Base-by-base conservation (phyloP, 1,284 basidiomycete species). In the Cryptococcus sp. region DNA sequence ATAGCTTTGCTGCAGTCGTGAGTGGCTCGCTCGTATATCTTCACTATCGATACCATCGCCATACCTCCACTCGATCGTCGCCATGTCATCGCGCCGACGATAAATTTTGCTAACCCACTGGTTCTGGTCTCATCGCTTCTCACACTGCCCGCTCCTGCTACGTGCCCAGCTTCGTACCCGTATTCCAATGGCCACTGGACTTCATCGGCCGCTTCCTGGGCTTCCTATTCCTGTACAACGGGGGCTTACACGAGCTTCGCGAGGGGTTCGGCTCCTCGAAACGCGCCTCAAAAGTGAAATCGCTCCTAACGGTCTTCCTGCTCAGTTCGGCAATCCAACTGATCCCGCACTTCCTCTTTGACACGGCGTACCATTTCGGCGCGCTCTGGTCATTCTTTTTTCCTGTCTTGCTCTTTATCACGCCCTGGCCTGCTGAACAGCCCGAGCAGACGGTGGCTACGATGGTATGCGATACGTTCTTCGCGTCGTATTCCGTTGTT, bases 381-480 rank as follows among this genome's bases (percentile, higher is more conserved):
- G 69, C 72, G 4, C 50, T 74, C 44, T 74, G 71, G 71, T 50
- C 51, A 8, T 72, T 74, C 57, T 59, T 68, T 47, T 39, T 73
- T 10, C 72, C 72, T 11, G 65, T 67, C 3, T 22, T 70, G 13
- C 44, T 74, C 31, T 69, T 71, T 38, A 59, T 67, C 13, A 67
- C 63, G 5, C 64, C 64, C 0, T 58, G 56, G 46, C 13, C 7
- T 35, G 66, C 64, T n/a, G 52, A 66, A 5, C 19, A 50, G 19
- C 54, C 66, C 3, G 67, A 69, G 16, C 58, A 67, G 49, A 70
- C 72, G 8, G 25, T 74, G 13, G 72, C 68, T 2, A 50, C 55
- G 1, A 57, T 66, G 48, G 61, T 74, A 11, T 65, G 64, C 50
- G 71, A 71, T 50, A 51, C 63, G 7, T 41, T 69, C 39, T 70